Evolutionary conservation across 2,329 filamentous ascomycete genomes (phyloP), one percentile per base, ranked within the genome.

Genomic region (Diplodia sapinea): DNA sequence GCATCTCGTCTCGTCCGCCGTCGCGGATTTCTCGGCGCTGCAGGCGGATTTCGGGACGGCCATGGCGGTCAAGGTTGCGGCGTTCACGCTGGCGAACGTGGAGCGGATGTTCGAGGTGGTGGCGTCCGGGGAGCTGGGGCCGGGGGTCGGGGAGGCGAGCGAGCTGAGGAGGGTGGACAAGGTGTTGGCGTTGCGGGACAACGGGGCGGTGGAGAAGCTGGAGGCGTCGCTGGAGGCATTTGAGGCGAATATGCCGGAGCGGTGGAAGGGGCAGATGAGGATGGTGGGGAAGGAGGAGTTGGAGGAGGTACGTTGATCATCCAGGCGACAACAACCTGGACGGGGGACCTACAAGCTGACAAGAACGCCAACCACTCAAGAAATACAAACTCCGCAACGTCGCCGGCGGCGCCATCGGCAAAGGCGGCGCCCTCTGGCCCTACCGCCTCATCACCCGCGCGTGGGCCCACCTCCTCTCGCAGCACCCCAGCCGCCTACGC

Each of bases 381-480:
- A 63, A 26, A 9, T 63, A 63, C 31, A 51, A 51, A 12, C 43
- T 63, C 15, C 20, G 47, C 29, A 38, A 51, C 47, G 20, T 51
- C n/a, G 59, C 59, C 1, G 59, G 59, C 9, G 59, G 59, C n/a
- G 59, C 9, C 12, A 7, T 63, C 12, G n/a, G 11, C n/a, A 63
- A 51, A 11, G 83, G 83, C 33, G 70, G 70, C 8, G 70, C 71
- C 4, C 67, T 72, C 13, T 72, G 69, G 69, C 67, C 71, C 3
- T 72, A 72, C 33, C 68, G 69, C 17, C 70, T 72, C n/a, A 59
- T 62, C 33, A 55, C 31, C 29, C 29, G 31, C 12, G 7, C 50
- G 11, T 63, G 59, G 59, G 23, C 59, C 4, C 13, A 9, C 12
- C 61, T 71, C 12, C 56, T 69, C 7, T 20, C 12, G 0, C 66